Base-by-base conservation (phyloP, 192 early-diverging fungal genomes). In the Mortierella hygrophila region DNA sequence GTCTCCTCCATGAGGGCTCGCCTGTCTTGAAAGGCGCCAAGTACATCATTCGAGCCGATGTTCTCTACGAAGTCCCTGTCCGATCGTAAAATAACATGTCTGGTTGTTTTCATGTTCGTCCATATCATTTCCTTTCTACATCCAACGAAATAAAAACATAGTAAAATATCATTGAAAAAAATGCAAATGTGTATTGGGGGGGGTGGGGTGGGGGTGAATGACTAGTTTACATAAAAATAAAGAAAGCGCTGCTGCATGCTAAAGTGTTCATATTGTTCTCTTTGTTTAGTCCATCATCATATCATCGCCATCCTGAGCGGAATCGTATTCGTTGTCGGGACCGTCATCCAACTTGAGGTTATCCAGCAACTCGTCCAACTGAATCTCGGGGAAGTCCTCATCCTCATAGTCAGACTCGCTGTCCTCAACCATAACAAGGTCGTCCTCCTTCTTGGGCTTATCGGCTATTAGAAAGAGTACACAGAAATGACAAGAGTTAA, bases 331-430 rank as follows among this genome's bases (percentile, higher is more conserved):
- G 44, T 69, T 60, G 40, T 87, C 77, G 63, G 75, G 92, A 37
- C 91, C 95, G 78, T 90, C 93, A 72, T 94, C 89, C 63, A 96
- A 88, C 68, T 93, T 93, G 52, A 99, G 94, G 68, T 98, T 97
- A 71, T 99, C 97, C 74, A 99, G 88, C 77, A 99, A 91, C 88
- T 99, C 99, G 75, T 97, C 96, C 78, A 99, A 89, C 44, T 94
- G 88, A 74, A 99, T 93, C 88, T 99, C 97, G 29, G 99, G 99
- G 89, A 97, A 97, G 88, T 97, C 97, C 69, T 94, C 95, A 70
- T 97, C 96, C 72, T 97, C 97, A 42, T 93, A 93, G 68, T 95
- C 94, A 42, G 89, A 85, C 15, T 92, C 93, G 2, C 49, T 89
- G 21, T 89, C 90, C 52, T 91, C 91, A 29, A 79, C 88, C 81